Evolutionary conservation across 768 basidiomycete species (phyloP).

Genomic region (Fomitopsis pulvina): DNA sequence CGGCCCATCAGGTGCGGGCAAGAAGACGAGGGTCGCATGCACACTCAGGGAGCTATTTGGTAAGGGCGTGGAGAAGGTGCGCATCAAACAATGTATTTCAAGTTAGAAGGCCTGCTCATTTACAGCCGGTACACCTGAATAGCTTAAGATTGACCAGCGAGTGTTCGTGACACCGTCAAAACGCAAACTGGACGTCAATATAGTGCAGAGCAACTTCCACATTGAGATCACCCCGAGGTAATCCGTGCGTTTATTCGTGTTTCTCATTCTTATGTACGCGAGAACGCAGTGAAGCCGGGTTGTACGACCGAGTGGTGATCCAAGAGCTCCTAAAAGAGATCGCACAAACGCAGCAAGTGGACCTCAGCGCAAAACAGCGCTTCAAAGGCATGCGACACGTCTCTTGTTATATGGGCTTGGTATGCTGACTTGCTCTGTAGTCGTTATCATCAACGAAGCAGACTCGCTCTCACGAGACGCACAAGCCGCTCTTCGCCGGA

Average conservation of each 20-base stretch:
- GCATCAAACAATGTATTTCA: conserved; percentile 8
- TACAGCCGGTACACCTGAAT: conserved; percentile 4
- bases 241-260: conserved; percentile 9
- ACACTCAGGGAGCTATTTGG: conserved; percentile 89
- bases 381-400: conserved; percentile 72
- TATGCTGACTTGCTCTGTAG: conserved; percentile 32
- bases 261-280: neutral
- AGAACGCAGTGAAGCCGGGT: conserved; percentile 80
- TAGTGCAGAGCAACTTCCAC: conserved; percentile 97
- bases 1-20: conserved; percentile 94
- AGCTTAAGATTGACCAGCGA: conserved; percentile 98
- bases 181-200: conserved; percentile 91
- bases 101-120: neutral
- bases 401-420: neutral
- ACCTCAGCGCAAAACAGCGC: conserved; percentile 88
- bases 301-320: conserved; percentile 90
- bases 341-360: conserved; percentile 97
- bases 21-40: conserved; percentile 94
- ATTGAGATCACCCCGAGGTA: conserved; percentile 97
- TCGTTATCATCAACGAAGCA: conserved; percentile 98
- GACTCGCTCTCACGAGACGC: conserved; percentile 93
- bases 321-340: conserved; percentile 98
- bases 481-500: conserved; percentile 92
- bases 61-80: conserved; percentile 84
- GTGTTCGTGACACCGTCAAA: conserved; percentile 92